Evolutionary conservation across 2,329 filamentous ascomycete species (phyloP), one percentile per base, ranked within the genome.

Genomic region (Alternaria dauci): DNA sequence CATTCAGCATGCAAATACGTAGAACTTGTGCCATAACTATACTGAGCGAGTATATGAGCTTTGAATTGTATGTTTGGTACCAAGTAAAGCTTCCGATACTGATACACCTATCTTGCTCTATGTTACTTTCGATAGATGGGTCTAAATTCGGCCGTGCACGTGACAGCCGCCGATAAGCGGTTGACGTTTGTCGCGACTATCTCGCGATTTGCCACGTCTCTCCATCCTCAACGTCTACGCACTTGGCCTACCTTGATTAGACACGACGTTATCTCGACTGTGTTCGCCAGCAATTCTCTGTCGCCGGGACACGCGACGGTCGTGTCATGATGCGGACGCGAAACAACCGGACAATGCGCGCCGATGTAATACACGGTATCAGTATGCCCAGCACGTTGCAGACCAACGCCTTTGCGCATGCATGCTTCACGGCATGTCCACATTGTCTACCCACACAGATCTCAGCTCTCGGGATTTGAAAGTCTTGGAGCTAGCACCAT

Each of bases 1-100:
- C 64, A 48, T 77, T 76, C 51, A 77, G 68, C 61, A 75, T 71
- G 39, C 66, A 67, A 43, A 69, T 58, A 23, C 63, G 65, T n/a
- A 69, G 30, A 26, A 30, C 56, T 43, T 52, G 53, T 28, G 42
- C 20, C 56, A 59, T 59, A 2, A 5, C 41, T 39, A 9, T 39
- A 8, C 9, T 9, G 2, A 18, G 23, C 46, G 7, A 48, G 14
- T 34, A 14, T 23, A 4, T 23, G 18, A 23, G 18, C 9, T 23
- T 23, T 18, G 12, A 41, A 8, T 18, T 11, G 20, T 7, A 9
- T 41, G 8, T 39, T 18, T 52, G 44, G 6, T n/a, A 44, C 36
- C 36, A 42, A 34, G 34, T 20, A 8, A 41, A 7, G 6, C 30
- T 14, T 50, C 23, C 5, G 8, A 11, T 25, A 25, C 25, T 30